Base-by-base conservation (phyloP, 1,284 basidiomycete genomes). In the Ceratorhiza oryzae-sativae region DNA sequence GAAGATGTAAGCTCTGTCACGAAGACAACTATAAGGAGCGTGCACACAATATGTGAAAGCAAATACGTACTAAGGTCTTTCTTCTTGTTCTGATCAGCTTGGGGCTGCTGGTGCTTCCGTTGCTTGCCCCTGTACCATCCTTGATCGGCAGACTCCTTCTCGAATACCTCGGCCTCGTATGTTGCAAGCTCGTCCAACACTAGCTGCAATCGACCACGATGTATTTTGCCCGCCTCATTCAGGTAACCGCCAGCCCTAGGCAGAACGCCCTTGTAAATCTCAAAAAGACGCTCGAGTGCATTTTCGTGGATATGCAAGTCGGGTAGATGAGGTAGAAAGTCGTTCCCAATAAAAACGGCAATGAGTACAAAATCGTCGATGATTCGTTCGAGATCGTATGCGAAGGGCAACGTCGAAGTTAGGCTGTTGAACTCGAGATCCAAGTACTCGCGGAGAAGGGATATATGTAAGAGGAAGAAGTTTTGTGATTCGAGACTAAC, bases 221-320 rank as follows among this genome's bases (percentile, higher is more conserved):
- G 89, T 78, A 99, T 94, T 1, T 83, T 85, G 23, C 97, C 97
- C 73, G 85, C 86, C 79, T 98, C 94, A 78, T 99, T 98, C 72
- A 99, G 83, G 80, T 98, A 99, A 0, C 97, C 97, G 72, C 92
- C 96, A 90, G 75, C 45, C 5, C 27, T 84, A 6, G 95, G 95
- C 23, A 99, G 80, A 20, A 96, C 88, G 79, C 89, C 90, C 85
- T 97, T 98, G 83, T 99, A 99, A 58, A 98, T 93, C 20, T 93
- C 91, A 80, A 98, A 99, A 73, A 99, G 83, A 74, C 87, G 86
- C 81, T 97, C 94, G 76, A 99, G 81, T 3, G 94, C 97, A 77
- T 98, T 97, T 81, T 98, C 94, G 79, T 98, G 96, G 80, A 99
- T 99, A 79, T 99, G 97, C 48, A 99, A 80, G 79, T 97, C 95